These are phyloP conservation scores for Leishmania braziliensis DNA, from an alignment of 208 protist species.

Conservation along the genomic window DNA sequence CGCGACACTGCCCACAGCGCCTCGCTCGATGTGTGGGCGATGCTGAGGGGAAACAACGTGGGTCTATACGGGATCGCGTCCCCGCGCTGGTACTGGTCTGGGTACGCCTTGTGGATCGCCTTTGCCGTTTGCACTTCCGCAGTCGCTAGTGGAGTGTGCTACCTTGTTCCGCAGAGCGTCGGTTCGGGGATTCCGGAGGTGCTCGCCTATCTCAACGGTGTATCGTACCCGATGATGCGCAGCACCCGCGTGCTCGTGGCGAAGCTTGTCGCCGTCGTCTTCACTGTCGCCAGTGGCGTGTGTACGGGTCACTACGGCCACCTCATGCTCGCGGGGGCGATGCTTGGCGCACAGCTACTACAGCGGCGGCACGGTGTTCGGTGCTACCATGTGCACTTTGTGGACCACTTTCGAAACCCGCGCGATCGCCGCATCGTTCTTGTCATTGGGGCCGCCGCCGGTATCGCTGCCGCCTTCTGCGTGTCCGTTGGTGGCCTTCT, in stretches of 20 bases:
- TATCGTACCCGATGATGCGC: conserved; percentile 45
- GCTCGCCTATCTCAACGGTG: conserved; percentile 58
- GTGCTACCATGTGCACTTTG: conserved; percentile 50
- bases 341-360: conserved; percentile 52
- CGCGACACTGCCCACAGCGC: not conserved
- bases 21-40: conserved; percentile 33
- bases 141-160: conserved; percentile 39
- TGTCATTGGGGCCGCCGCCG: conserved; percentile 53
- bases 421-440: conserved; percentile 51
- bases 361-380: conserved; percentile 42
- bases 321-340: conserved; percentile 51
- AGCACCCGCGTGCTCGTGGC: conserved; percentile 43
- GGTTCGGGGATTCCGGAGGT: conserved; percentile 52
- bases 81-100: conserved; percentile 32
- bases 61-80: conserved; percentile 25
- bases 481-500: conserved; percentile 60
- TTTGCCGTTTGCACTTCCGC: conserved; percentile 39
- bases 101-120: conserved; percentile 36
- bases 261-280: conserved; percentile 37
- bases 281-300: conserved; percentile 51
- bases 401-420: conserved; percentile 65
- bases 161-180: conserved; percentile 43
- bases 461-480: conserved; percentile 51
- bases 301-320: conserved; percentile 52
- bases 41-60: conserved; percentile 32